A percentile compares a stretch with the other conserved stretches of the same genome.
phyloP scores from a whole-genome alignment of 1,139 yeast species.

The Blastobotrys proliferans region DNA sequence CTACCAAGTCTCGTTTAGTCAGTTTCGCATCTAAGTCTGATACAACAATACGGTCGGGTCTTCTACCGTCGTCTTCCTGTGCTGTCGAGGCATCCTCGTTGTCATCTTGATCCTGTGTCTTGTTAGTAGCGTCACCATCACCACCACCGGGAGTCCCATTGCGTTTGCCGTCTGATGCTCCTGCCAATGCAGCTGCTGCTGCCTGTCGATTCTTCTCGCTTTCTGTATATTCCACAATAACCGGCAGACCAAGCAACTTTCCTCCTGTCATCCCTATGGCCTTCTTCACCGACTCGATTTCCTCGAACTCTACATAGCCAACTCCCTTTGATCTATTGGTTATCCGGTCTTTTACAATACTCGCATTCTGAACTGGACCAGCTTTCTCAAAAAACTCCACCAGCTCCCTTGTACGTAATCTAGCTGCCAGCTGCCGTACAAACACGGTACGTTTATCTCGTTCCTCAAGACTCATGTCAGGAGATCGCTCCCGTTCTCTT shows the following conservation, averaged over 20 bases:
- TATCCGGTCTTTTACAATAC: constrained; percentile 37
- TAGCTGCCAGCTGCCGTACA: constrained; percentile 38
- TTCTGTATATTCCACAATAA: constrained; percentile 37
- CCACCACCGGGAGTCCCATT: neutral
- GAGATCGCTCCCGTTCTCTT: constrained; percentile 5
- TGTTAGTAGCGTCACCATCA: neutral
- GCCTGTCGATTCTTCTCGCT: constrained; percentile 37
- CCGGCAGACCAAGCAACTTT: constrained; percentile 36
- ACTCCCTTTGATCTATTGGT: constrained; percentile 38
- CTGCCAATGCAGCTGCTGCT: constrained; percentile 12
- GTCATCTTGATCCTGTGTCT: neutral
- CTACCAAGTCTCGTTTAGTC: constrained; percentile 33
- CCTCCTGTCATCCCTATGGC: constrained; percentile 38
- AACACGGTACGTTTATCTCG: constrained; percentile 37
- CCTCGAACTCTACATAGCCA: constrained; percentile 38
- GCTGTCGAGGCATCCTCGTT: neutral
- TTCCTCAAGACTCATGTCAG: constrained; percentile 8
- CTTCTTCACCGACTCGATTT: constrained; percentile 31
- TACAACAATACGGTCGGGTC: constrained; percentile 28
- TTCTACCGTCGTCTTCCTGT: neutral
- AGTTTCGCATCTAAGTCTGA: constrained; percentile 35
- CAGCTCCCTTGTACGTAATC: constrained; percentile 34
- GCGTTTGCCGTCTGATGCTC: neutral
- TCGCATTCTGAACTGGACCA: constrained; percentile 36
- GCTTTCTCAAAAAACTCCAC: constrained; percentile 36